Evolutionary conservation across 2,329 filamentous ascomycete genomes (phyloP).

Genomic region (Beauveria varroae): DNA sequence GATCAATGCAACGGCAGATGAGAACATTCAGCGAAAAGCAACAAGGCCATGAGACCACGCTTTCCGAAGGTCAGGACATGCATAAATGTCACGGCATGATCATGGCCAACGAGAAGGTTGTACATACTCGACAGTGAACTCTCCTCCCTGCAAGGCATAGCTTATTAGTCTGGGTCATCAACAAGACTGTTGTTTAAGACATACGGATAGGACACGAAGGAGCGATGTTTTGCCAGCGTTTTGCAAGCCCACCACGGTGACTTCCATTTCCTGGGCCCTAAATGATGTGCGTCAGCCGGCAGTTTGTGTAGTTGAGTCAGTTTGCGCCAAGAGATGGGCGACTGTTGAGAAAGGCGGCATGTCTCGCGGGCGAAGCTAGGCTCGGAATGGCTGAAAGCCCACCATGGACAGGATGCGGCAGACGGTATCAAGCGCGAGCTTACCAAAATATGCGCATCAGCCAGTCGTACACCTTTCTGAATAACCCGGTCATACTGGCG

Average conservation of each 20-base stretch:
- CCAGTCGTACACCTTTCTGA: slow-evolving; percentile 97
- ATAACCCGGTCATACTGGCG: slow-evolving; percentile 73
- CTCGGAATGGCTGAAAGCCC: background rate
- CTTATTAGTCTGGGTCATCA: slow-evolving; percentile 13
- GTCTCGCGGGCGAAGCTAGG: background rate
- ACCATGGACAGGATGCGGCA: background rate
- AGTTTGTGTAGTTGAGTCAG: background rate
- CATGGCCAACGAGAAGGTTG: background rate
- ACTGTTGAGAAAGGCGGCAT: background rate
- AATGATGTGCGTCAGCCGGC: slow-evolving; percentile 6
- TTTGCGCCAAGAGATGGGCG: background rate
- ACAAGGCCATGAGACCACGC: background rate
- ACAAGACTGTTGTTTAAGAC: slow-evolving; percentile 27
- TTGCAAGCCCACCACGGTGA: slow-evolving; percentile 97
- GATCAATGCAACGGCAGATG: slow-evolving; percentile 1
- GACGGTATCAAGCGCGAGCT: slow-evolving; percentile 27
- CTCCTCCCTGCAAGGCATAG: slow-evolving; percentile 63
- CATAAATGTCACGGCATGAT: background rate
- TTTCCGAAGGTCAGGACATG: background rate
- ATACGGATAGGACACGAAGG: slow-evolving; percentile 87
- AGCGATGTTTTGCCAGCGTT: slow-evolving; percentile 97
- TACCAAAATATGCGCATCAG: slow-evolving; percentile 95
- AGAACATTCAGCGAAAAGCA: background rate
- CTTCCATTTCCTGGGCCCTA: slow-evolving; percentile 99
- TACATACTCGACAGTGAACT: slow-evolving; percentile 96